Evolutionary conservation across 192 early-diverging fungal species (phyloP), one percentile per base, ranked within the genome.

Genomic region (Dimargaris xerosporica): DNA sequence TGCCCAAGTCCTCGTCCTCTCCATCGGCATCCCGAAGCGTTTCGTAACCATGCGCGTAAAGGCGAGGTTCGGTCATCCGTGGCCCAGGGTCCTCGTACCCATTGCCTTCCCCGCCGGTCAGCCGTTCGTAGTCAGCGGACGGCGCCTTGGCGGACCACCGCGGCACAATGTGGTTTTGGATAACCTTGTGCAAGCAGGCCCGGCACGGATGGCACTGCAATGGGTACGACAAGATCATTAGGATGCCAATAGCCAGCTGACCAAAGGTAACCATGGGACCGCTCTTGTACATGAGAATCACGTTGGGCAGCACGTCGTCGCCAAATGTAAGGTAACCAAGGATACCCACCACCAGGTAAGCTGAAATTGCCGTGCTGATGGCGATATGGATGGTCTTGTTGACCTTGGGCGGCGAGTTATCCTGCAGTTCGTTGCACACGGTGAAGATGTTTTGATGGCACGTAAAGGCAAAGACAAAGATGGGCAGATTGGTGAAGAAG

Each of bases 401-500:
- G 44, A 96, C 69, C 48, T 79, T 78, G 44, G 69, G 71, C 43
- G 84, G 81, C 26, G 80, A 74, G 75, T 97, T 96, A 67, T 95
- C 86, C 30, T 70, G 75, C 43, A 96, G 69, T 72, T 99, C 96
- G 71, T 99, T 99, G 71, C 96, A 90, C 4, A 97, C 89, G 9
- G 90, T 75, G 65, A 99, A 95, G 51, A 97, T 91, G 71, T 98
- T 98, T 73, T 98, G 95, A 72, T 98, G 95, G 69, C 96, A 99
- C 23, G 96, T 99, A 65, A 96, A 99, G 11, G 92, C 92, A 82
- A 99, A 99, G 21, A 99, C 89, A 80, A 99, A 99, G 31, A 99
- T 89, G 1, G 96, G 96, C 46, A 97, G 69, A 23, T 80, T 79
- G 23, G 82, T 77, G 74, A 91, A 82, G 71, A 89, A 81, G 42